Conservation (phyloP, 176 grass and related monocot species). For the Urochloa ruziziensis region DNA sequence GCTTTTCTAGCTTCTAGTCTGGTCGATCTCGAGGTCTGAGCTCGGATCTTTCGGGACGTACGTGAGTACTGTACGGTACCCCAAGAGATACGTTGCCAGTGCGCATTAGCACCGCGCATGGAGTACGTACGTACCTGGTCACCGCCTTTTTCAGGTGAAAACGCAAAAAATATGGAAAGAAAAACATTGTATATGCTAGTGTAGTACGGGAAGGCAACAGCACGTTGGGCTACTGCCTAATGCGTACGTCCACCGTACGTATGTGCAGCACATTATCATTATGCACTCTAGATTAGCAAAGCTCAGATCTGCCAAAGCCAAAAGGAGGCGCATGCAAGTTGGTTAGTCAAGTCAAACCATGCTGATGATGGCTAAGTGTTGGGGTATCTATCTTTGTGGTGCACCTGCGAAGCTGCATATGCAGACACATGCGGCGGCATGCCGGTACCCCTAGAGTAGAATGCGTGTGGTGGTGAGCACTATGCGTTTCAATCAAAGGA, state of each 20-base stretch:
- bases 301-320: not conserved
- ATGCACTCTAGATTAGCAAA: not conserved
- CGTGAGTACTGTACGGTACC: no score
- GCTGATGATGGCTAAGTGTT: not conserved
- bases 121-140: not conserved
- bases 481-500: no score
- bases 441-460: no score
- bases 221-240: not conserved
- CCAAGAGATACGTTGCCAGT: not conserved
- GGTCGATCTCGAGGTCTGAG: not conserved
- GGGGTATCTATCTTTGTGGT: not conserved
- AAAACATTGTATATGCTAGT: not conserved
- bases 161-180: slow-evolving; percentile 5
- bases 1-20: no score
- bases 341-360: slow-evolving; percentile 26
- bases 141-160: not conserved
- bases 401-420: not conserved
- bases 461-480: not conserved
- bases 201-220: no score
- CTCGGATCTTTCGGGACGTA: not conserved
- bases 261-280: not conserved
- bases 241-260: no score
- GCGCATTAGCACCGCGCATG: not conserved
- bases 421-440: not conserved
- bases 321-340: not conserved